These are phyloP conservation scores for Phytomonas francai DNA, from an alignment of 208 protist species.

Conservation along the genomic window DNA sequence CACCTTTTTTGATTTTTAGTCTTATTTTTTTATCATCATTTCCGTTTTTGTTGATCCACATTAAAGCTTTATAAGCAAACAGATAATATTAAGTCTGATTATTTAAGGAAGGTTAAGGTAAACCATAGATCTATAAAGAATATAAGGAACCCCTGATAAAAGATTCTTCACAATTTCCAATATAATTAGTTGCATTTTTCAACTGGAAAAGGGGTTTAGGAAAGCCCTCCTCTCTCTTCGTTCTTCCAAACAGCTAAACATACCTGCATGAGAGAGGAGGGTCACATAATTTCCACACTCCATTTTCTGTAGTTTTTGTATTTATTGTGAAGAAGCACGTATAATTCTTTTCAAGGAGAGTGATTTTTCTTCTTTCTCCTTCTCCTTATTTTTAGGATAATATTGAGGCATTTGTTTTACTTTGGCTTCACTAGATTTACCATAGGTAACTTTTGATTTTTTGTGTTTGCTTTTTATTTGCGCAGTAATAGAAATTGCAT, in stretches of 20 bases:
- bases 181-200: neutral
- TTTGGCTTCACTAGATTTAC: neutral
- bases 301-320: neutral
- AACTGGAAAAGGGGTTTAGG: neutral
- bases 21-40: slow-evolving; percentile 8
- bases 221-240: neutral
- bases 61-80: neutral
- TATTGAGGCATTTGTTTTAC: neutral
- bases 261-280: neutral
- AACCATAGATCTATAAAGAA: neutral
- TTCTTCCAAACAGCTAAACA: neutral
- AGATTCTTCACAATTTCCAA: neutral
- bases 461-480: neutral
- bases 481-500: neutral
- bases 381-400: neutral
- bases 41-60: neutral
- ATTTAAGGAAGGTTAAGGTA: neutral
- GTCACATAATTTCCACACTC: neutral
- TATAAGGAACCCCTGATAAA: neutral
- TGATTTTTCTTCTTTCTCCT: neutral
- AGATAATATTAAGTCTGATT: neutral
- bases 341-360: neutral
- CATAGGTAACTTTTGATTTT: neutral
- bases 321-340: neutral
- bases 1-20: neutral